A percentile compares a stretch with the other conserved stretches of the same genome.
Evolutionary conservation across 208 protist genomes (phyloP).

Genomic region (Angomonas deanei): DNA sequence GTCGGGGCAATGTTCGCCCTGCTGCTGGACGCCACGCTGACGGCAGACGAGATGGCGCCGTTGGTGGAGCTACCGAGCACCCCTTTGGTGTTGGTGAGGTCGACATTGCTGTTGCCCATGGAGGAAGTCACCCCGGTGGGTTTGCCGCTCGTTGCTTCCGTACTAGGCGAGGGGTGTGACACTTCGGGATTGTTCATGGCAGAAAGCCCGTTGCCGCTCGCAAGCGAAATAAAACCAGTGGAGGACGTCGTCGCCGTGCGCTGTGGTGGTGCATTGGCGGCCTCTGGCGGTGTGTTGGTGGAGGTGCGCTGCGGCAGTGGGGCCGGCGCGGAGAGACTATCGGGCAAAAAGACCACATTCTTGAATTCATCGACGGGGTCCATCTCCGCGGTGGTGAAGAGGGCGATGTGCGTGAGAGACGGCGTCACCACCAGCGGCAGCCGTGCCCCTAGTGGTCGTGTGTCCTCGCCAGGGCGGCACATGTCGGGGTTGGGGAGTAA

Average conservation of each 20-base stretch:
- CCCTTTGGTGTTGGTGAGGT: not conserved
- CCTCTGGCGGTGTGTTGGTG: slow-evolving; percentile 1
- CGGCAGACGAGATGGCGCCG: not conserved
- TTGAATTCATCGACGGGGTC: not conserved
- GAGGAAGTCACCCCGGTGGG: not conserved
- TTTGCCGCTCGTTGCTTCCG: too few relatives aligned
- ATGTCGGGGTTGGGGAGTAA: slow-evolving; percentile 36
- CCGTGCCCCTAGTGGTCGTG: slow-evolving; percentile 39
- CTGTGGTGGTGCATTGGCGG: too few relatives aligned
- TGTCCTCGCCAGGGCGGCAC: not conserved
- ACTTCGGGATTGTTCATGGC: too few relatives aligned
- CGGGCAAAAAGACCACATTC: not conserved
- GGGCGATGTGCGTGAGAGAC: slow-evolving; percentile 56
- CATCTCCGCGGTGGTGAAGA: not conserved
- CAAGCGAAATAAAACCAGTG: too few relatives aligned
- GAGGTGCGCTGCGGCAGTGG: slow-evolving; percentile 3
- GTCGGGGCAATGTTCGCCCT: not conserved
- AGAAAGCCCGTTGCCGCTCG: too few relatives aligned
- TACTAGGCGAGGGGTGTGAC: not conserved
- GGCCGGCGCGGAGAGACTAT: not conserved
- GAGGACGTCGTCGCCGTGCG: too few relatives aligned
- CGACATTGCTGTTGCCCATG: not conserved
- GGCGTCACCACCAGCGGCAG: slow-evolving; percentile 63
- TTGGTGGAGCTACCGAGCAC: too few relatives aligned
- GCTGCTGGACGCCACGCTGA: not conserved